These are phyloP conservation scores for Colletotrichum paranaense DNA, from an alignment of 2,329 filamentous ascomycete species.

Conservation along the genomic window DNA sequence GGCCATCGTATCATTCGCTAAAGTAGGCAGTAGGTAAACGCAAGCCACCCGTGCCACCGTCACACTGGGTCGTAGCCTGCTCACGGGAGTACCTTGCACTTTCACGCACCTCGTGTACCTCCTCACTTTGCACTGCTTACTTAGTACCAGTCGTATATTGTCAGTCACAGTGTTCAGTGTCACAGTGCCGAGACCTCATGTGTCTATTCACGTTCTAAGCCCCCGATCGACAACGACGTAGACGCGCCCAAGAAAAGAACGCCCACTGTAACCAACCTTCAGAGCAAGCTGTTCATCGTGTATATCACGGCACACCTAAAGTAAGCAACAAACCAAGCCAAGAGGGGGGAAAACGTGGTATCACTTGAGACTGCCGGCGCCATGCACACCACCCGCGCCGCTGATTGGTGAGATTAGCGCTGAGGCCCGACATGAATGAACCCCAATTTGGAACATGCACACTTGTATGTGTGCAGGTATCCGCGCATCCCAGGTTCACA, in stretches of 20 bases:
- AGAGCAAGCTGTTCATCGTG: background rate
- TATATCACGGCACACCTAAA: background rate
- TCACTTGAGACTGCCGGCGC: background rate
- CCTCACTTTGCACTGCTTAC: too few relatives aligned
- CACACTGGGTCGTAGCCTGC: background rate
- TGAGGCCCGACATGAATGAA: background rate
- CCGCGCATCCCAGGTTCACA: background rate
- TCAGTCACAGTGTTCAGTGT: background rate
- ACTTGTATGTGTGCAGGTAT: background rate
- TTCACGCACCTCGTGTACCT: background rate
- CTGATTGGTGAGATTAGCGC: slow-evolving; percentile 29
- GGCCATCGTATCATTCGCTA: slow-evolving; percentile 2
- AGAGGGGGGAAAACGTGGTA: slow-evolving; percentile 6
- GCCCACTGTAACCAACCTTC: background rate
- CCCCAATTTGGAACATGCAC: background rate
- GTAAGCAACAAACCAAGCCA: background rate
- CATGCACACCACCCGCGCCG: slow-evolving; percentile 13
- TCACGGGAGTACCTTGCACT: slow-evolving; percentile 19
- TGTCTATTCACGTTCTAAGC: background rate
- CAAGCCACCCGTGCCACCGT: slow-evolving; percentile 7
- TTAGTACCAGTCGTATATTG: background rate
- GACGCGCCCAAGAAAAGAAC: background rate
- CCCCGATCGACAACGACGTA: background rate
- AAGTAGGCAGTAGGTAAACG: background rate
- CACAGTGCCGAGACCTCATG: background rate